Conservation (phyloP, 2,329 filamentous ascomycete genomes). For the Sporothrix phasma region DNA sequence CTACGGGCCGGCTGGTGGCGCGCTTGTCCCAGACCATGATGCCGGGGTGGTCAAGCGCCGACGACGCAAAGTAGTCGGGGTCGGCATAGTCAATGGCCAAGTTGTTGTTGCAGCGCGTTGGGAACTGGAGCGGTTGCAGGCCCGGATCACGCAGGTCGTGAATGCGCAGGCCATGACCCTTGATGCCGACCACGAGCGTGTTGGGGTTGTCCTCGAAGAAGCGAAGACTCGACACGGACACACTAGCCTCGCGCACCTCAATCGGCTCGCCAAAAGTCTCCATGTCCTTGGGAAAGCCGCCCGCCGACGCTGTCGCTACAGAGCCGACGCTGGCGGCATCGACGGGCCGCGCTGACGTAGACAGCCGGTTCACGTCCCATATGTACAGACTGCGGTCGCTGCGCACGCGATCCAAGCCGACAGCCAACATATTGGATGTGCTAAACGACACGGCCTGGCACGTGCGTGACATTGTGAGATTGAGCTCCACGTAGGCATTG, state of each 20-base stretch:
- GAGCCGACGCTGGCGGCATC: neutral
- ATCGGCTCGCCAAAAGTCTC: constrained; percentile 46
- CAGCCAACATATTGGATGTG: constrained; percentile 59
- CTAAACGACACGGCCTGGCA: constrained; percentile 79
- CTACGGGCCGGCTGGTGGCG: constrained; percentile 41
- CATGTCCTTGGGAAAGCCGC: constrained; percentile 41
- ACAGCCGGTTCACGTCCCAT: constrained; percentile 63
- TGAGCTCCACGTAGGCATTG: constrained; percentile 55
- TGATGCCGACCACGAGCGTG: constrained; percentile 65
- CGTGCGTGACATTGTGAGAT: constrained; percentile 63
- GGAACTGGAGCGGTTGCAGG: constrained; percentile 40
- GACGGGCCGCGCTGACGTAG: constrained; percentile 27
- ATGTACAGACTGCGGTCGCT: constrained; percentile 77
- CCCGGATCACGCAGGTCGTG: constrained; percentile 55
- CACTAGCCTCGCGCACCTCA: constrained; percentile 51
- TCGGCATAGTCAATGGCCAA: constrained; percentile 70
- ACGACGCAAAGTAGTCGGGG: constrained; percentile 76
- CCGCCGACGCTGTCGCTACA: constrained; percentile 21
- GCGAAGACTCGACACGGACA: constrained; percentile 71
- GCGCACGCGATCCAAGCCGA: constrained; percentile 69
- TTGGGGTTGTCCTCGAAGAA: constrained; percentile 73
- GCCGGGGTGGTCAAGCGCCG: constrained; percentile 62
- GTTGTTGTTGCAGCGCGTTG: constrained; percentile 59
- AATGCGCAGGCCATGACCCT: constrained; percentile 62
- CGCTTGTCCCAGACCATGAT: constrained; percentile 73